A percentile compares a stretch with the other conserved stretches of the same genome.
Conservation (phyloP, 2,329 filamentous ascomycete genomes). For the Coniochaeta hoffmannii region DNA sequence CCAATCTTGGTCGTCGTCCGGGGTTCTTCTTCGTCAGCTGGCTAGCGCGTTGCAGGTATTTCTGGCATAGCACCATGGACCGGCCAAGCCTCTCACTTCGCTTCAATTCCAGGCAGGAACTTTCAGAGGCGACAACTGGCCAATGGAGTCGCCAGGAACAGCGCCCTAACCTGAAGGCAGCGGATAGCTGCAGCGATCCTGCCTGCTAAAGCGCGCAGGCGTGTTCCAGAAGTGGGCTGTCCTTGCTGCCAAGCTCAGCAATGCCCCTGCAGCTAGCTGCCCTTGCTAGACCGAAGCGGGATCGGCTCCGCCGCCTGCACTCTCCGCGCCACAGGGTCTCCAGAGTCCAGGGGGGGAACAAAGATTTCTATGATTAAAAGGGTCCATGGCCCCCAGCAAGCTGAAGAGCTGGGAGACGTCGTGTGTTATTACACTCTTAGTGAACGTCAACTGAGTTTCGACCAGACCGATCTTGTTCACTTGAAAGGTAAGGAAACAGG, state of each 20-base stretch:
- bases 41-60: too few species aligned
- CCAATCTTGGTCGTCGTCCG: too few species aligned
- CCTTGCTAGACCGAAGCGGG: neutral
- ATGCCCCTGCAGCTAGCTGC: neutral
- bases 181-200: neutral
- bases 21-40: too few species aligned
- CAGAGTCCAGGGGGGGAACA: too few species aligned
- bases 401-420: neutral
- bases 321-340: neutral
- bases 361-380: neutral
- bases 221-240: neutral
- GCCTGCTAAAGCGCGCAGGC: neutral
- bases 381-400: neutral
- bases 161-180: neutral
- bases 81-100: neutral
- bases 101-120: neutral
- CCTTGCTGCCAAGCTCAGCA: neutral
- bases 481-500: neutral
- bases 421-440: neutral
- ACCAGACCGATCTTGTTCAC: neutral
- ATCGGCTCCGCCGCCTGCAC: neutral
- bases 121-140: neutral
- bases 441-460: neutral
- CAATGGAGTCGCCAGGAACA: neutral
- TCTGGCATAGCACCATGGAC: too few species aligned